Base-by-base conservation (phyloP, 192 early-diverging fungal genomes). In the Paraglomus brasilianum region DNA sequence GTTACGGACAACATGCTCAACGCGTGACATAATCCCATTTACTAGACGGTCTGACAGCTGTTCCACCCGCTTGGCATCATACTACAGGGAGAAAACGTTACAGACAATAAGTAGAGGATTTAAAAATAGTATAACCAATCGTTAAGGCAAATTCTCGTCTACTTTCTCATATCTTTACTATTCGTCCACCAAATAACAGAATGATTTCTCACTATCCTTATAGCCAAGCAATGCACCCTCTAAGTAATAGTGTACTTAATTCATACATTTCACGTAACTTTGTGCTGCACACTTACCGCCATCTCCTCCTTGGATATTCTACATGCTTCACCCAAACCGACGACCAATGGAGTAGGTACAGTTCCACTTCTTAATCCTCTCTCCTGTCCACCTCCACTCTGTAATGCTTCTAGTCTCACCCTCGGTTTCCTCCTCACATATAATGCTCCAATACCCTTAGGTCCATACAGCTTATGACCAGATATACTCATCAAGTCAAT, bases 381-480 rank as follows among this genome's bases (percentile, higher is more conserved):
- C 79, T 97, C 96, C 77, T 98, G 96, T 8, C 96, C 96, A 74
- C 96, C 96, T 45, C 96, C 96, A 22, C 87, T 89, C 71, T 93
- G 85, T 53, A 97, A 81, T 13, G 96, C 90, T 70, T 95, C 92
- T 39, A 98, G 77, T 59, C 96, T 86, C 36, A 98, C 96, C 59
- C 96, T 85, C 22, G 96, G 96, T 52, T 95, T 82, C 49, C 96
- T 85, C 47, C 96, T 89, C 36, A 96, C 94, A 69, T 95, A 98
- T 8, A 96, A 74, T 1, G 93, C 94, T 36, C 96, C 96, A 47
- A 98, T 85, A 17, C 96, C 96, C 76, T 96, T 96, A 58, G 96
- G 96, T n/a, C 95, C 96, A 70, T 98, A 98, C 46, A 98, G 75
- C 81, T 98, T 98, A 81, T 98, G 96, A 9, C 96, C 96, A 38